Conservation (phyloP, 352 stramenopile species). For the Pythium monospermum region DNA sequence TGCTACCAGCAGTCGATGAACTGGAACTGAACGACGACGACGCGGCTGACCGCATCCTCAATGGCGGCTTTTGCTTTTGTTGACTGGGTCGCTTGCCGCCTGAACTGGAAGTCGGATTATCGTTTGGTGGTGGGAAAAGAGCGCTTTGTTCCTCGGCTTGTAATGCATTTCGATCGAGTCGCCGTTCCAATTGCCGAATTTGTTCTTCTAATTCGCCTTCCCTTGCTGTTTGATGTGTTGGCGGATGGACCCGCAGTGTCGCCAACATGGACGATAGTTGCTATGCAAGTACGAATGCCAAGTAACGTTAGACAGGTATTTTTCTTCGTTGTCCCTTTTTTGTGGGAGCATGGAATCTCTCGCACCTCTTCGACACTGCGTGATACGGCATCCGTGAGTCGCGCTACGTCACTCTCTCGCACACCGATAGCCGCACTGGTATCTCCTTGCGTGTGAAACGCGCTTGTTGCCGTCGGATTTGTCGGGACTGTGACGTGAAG, state of each 20-base stretch:
- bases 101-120: too few relatives aligned
- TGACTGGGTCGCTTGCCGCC: neutral
- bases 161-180: slow-evolving; percentile 22
- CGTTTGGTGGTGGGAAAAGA: slow-evolving; percentile 9
- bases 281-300: too few relatives aligned
- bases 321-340: too few relatives aligned
- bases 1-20: too few relatives aligned
- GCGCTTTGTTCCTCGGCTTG: slow-evolving; percentile 25
- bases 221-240: neutral
- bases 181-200: slow-evolving; percentile 28
- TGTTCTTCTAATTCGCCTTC: slow-evolving; percentile 23
- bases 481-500: slow-evolving; percentile 9
- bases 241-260: slow-evolving; percentile 8
- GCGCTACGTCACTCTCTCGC: slow-evolving; percentile 14
- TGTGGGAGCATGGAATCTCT: too few relatives aligned
- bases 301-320: too few relatives aligned
- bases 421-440: neutral
- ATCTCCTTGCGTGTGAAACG: too few relatives aligned
- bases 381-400: slow-evolving; percentile 4
- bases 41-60: neutral
- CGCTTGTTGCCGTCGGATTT: neutral
- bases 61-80: neutral
- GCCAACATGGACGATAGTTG: slow-evolving; percentile 9
- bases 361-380: neutral
- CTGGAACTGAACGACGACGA: neutral